phyloP scores from a whole-genome alignment of 306 rosid genomes.

The Cucurbita pepo region DNA sequence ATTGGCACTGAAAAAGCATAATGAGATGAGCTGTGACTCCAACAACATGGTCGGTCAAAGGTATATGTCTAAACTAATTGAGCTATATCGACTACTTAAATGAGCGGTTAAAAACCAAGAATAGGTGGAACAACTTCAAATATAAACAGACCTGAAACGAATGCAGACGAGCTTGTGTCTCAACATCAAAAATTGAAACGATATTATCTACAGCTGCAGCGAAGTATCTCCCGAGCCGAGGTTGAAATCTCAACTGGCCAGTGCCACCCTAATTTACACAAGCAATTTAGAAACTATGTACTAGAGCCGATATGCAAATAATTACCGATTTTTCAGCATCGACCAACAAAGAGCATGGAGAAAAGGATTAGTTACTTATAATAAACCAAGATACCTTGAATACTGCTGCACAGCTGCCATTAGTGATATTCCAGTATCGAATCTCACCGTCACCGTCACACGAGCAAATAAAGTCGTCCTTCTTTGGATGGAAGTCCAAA shows the following conservation, averaged over 20 bases:
- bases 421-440: conserved; percentile 87
- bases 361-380: too few species aligned
- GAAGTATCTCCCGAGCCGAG: conserved; percentile 68
- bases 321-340: too few species aligned
- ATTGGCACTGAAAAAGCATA: not conserved
- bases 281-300: not conserved
- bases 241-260: conserved; percentile 80
- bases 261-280: conserved; percentile 59
- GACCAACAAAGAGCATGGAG: too few species aligned
- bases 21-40: not conserved
- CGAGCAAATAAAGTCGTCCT: conserved; percentile 82
- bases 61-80: too few species aligned
- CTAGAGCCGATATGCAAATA: not conserved
- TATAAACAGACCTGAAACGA: conserved; percentile 52
- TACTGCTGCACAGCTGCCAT: conserved; percentile 57
- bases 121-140: not conserved
- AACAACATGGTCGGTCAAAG: too few species aligned
- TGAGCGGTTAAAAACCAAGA: not conserved
- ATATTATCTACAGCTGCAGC: conserved; percentile 86
- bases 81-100: not conserved
- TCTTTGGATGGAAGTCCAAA: conserved; percentile 87
- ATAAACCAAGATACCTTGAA: conserved; percentile 43
- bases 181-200: conserved; percentile 83
- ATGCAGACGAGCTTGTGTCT: conserved; percentile 56
- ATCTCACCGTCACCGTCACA: conserved; percentile 92